Evolutionary conservation across 1,139 yeast species (phyloP).

Genomic region (Pichia sp.): DNA sequence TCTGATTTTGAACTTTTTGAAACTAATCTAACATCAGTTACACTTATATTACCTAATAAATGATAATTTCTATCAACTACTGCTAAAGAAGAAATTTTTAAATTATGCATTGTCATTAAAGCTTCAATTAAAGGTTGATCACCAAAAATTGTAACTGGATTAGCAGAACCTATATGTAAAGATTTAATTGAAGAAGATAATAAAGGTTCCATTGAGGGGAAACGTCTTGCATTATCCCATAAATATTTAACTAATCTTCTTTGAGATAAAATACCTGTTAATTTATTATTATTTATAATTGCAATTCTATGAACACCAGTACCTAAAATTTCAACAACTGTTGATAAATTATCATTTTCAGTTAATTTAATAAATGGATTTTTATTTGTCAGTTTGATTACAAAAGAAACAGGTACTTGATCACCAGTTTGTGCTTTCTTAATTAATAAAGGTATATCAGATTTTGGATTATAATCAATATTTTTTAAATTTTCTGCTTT

Average conservation of each 20-base stretch:
- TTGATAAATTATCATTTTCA: conserved; percentile 59
- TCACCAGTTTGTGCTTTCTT: conserved; percentile 56
- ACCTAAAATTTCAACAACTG: conserved; percentile 80
- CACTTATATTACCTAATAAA: conserved; percentile 84
- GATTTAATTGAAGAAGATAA: conserved; percentile 63
- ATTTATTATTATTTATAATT: conserved; percentile 50
- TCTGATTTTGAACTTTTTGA: conserved; percentile 82
- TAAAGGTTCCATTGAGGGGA: conserved; percentile 70
- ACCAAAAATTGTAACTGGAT: conserved; percentile 74
- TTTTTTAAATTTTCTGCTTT: conserved; percentile 29
- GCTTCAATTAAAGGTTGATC: conserved; percentile 87
- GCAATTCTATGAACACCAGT: conserved; percentile 92
- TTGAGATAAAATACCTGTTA: conserved; percentile 81
- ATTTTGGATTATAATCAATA: conserved; percentile 28
- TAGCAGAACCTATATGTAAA: conserved; percentile 60
- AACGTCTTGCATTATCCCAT: conserved; percentile 89
- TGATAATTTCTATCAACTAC: conserved; percentile 78
- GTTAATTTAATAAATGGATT: conserved; percentile 77
- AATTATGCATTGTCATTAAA: conserved; percentile 72
- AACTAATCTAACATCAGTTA: conserved; percentile 85
- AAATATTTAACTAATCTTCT: conserved; percentile 74
- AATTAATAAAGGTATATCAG: conserved; percentile 32
- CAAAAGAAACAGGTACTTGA: conserved; percentile 76
- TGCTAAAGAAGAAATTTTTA: conserved; percentile 84
- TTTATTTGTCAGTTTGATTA: conserved; percentile 72